phyloP scores from a whole-genome alignment of 2,329 filamentous ascomycete genomes.

The Apiospora rasikravindrae region DNA sequence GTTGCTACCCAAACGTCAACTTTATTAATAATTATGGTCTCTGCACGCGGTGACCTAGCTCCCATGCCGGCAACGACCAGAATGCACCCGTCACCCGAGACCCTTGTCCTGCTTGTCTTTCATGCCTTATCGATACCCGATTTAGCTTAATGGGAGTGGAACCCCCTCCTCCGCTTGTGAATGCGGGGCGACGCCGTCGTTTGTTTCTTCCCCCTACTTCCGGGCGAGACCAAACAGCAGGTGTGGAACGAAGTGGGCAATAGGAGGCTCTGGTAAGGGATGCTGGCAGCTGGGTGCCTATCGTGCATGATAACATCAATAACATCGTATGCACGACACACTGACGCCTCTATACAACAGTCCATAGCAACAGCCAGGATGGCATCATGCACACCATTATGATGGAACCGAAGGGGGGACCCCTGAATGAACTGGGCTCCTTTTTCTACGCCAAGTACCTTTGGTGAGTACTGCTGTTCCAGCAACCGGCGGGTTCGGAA shows the following conservation, averaged over 20 bases:
- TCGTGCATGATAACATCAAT: neutral
- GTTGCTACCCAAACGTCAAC: conserved; percentile 1
- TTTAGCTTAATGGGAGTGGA: conserved; percentile 1
- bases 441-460: neutral
- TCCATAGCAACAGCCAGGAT: neutral
- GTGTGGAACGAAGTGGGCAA: conserved; percentile 5
- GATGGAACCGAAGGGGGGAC: neutral
- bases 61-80: neutral
- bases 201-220: neutral
- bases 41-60: neutral
- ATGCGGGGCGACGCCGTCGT: conserved; percentile 1
- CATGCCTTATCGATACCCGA: conserved; percentile 21
- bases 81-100: neutral
- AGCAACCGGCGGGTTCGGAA: neutral
- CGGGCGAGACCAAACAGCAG: neutral
- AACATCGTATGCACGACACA: neutral
- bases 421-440: neutral
- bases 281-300: neutral
- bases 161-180: neutral
- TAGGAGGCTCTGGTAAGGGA: neutral
- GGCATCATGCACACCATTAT: neutral
- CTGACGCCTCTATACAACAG: neutral
- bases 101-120: neutral
- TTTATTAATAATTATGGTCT: neutral
- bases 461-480: neutral